A percentile compares a stretch with the other conserved stretches of the same genome.
These are phyloP conservation scores for Annulohypoxylon maeteangense DNA, from an alignment of 495 filamentous ascomycete species.

Conservation along the genomic window DNA sequence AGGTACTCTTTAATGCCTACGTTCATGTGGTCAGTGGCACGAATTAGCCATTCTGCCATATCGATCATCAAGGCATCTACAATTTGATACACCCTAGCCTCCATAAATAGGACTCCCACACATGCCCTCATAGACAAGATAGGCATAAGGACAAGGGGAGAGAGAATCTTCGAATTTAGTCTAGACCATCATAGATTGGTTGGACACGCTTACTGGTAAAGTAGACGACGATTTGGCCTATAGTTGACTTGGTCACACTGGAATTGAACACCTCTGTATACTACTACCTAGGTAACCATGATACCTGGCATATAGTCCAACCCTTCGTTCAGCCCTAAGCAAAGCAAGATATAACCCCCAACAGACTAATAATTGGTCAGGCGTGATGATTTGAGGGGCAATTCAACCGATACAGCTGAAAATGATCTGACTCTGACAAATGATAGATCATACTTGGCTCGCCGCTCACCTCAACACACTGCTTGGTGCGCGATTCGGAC, in stretches of 20 bases:
- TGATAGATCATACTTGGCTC: not conserved
- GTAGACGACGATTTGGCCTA: not conserved
- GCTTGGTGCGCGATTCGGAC: conserved; percentile 20
- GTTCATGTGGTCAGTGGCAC: not conserved
- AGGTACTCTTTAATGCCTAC: not conserved
- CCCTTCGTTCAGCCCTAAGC: not conserved
- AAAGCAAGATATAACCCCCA: not conserved
- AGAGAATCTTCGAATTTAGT: not conserved
- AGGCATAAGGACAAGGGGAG: not conserved
- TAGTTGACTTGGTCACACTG: not conserved
- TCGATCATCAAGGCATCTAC: not conserved
- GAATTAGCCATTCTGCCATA: not conserved
- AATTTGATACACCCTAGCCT: not conserved
- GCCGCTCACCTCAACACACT: conserved; percentile 22
- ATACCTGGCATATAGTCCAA: not conserved
- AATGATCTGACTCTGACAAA: not conserved
- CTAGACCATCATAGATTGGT: not conserved
- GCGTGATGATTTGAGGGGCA: not conserved
- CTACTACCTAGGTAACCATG: not conserved
- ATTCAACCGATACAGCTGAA: conserved; percentile 10
- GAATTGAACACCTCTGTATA: not conserved
- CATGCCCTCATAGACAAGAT: not conserved
- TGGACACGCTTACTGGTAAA: not conserved
- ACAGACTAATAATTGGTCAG: not conserved
- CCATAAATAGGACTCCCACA: not conserved